phyloP scores from a whole-genome alignment of 1,284 basidiomycete genomes.

The Tilletia indica region DNA sequence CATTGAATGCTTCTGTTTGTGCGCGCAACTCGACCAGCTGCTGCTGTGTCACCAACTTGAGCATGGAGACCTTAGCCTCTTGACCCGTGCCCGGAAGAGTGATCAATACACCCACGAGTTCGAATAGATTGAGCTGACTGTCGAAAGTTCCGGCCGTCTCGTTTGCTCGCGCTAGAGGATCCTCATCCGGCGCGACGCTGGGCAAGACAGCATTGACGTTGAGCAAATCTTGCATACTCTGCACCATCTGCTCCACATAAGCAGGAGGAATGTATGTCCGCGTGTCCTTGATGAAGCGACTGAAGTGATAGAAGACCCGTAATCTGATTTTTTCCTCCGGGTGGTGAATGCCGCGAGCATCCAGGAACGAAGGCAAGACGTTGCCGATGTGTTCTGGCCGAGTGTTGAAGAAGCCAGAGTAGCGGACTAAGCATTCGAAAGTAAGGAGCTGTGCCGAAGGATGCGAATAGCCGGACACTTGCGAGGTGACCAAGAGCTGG shows the following conservation, averaged over 20 bases:
- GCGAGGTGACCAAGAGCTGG: conserved; percentile 76
- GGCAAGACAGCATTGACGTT: conserved; percentile 59
- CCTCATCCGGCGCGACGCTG: conserved; percentile 64
- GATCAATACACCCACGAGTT: conserved; percentile 81
- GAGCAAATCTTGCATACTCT: conserved; percentile 59
- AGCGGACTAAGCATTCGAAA: conserved; percentile 88
- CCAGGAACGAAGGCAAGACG: conserved; percentile 84
- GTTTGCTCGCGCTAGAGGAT: conserved; percentile 72
- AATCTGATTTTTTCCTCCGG: conserved; percentile 70
- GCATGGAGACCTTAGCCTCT: conserved; percentile 73
- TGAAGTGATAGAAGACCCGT: conserved; percentile 87
- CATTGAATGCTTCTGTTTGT: neutral
- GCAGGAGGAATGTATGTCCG: conserved; percentile 74
- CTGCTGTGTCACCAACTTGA: conserved; percentile 73
- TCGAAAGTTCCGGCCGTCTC: conserved; percentile 74
- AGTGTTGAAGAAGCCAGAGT: conserved; percentile 88
- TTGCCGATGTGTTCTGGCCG: conserved; percentile 70
- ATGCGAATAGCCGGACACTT: conserved; percentile 79
- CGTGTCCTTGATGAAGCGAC: conserved; percentile 85
- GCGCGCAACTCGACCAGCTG: conserved; percentile 63
- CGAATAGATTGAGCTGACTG: conserved; percentile 91
- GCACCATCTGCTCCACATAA: conserved; percentile 62
- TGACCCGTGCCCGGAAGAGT: conserved; percentile 67
- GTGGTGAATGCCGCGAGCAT: conserved; percentile 84
- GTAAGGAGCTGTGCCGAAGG: conserved; percentile 85